Conservation (phyloP, 129 eudicot genomes). For the Gnaphalium uliginosum region DNA sequence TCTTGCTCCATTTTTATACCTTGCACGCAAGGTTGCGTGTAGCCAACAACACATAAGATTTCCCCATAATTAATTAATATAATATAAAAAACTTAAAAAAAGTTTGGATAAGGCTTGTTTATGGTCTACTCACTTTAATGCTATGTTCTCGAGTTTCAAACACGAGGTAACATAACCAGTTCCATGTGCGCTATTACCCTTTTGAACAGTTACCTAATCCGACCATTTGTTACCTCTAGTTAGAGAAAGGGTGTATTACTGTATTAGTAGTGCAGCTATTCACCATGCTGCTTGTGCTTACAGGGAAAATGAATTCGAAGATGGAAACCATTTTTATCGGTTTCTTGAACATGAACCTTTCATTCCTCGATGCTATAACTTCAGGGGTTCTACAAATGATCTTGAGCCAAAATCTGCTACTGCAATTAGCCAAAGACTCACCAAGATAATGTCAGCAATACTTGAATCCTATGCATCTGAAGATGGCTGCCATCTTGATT, state of each 20-base stretch:
- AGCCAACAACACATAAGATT: too few relatives aligned
- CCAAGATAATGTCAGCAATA: slow-evolving; percentile 81
- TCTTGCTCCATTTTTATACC: too few relatives aligned
- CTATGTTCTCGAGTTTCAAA: background rate
- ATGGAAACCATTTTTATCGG: slow-evolving; percentile 79
- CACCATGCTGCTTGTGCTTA: slow-evolving; percentile 9
- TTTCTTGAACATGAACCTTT: slow-evolving; percentile 91
- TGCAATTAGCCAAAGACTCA: slow-evolving; percentile 52
- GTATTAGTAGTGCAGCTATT: background rate
- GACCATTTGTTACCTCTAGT: background rate
- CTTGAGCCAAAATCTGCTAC: slow-evolving; percentile 70
- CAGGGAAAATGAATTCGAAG: slow-evolving; percentile 83
- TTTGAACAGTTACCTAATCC: background rate
- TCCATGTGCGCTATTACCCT: too few relatives aligned
- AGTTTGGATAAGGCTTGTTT: background rate
- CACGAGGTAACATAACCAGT: background rate
- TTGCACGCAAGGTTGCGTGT: too few relatives aligned
- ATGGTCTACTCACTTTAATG: background rate
- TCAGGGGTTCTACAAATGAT: slow-evolving; percentile 75
- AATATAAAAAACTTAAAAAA: too few relatives aligned
- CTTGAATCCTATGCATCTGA: slow-evolving; percentile 92
- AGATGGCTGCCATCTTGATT: slow-evolving; percentile 65
- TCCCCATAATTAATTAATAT: too few relatives aligned
- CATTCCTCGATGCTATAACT: slow-evolving; percentile 76
- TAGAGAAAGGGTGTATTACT: background rate